Evolutionary conservation across 2,329 filamentous ascomycete species (phyloP), one percentile per base, ranked within the genome.

Genomic region (Ceratocystis destructans): DNA sequence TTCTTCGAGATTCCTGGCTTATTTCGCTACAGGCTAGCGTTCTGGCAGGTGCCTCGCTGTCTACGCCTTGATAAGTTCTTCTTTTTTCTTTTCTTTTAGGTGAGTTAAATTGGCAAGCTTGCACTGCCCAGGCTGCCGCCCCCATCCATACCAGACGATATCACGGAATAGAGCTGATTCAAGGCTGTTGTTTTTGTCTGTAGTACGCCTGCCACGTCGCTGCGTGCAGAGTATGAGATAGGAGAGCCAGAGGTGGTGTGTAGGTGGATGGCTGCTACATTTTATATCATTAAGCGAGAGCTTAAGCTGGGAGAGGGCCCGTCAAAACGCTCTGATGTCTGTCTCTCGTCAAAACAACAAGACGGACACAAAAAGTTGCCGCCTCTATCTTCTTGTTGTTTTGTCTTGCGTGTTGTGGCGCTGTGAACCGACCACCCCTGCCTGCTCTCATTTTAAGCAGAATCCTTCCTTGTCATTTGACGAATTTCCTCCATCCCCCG

Each of bases 401-500:
- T 59, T 20, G 12, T 55, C 20, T 22, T 55, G 55, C 33, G 25
- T 59, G 55, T 59, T 28, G 25, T 31, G 28, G n/a, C 48, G n/a
- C 48, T 37, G n/a, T 8, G 15, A 28, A 31, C 31, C 17, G 28
- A n/a, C 37, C 37, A 59, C 55, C 55, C 55, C 55, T 59, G 55
- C 17, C 22, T 59, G 28, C 7, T 59, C 28, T 59, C 55, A 37
- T 37, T 59, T 59, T 12, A 59, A 28, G 37, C 37, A 41, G 5
- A 37, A 59, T 59, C 55, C 55, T 59, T 59, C 55, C 55, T 59
- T 59, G 28, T 59, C 55, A 59, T 59, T 7, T 59, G 3, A 37
- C 33, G 28, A 20, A 37, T 37, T 59, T 37, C 55, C 31, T 37
- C 28, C n/a, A 25, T 53, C 48, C 48, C 37, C 37, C 37, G 10